Base-by-base conservation (phyloP, 2,329 filamentous ascomycete genomes). In the Fusarium odoratissimum region DNA sequence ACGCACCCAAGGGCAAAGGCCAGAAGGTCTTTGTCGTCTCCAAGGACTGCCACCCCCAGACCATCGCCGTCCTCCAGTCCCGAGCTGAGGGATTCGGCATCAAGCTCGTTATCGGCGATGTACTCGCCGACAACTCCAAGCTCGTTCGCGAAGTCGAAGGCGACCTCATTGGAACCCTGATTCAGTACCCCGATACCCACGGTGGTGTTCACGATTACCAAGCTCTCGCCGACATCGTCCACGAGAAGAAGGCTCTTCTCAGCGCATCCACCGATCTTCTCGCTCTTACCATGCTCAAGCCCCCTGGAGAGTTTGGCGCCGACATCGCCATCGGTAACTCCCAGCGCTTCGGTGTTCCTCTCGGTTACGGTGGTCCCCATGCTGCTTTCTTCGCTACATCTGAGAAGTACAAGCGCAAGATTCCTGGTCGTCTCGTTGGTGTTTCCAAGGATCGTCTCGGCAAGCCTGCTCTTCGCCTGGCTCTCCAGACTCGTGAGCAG, bases 281-380 rank as follows among this genome's bases (percentile, higher is more conserved):
- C 33, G 95, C 95, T 9, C 84, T 98, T 80, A 98, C 95, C 3
- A 84, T 97, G 28, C 88, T 98, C 52, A 95, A 93, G 64, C 93
- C 95, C 2, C 95, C 95, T 0, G 95, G 95, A 58, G 95, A 98
- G 79, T 98, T 95, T 83, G 95, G 95, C 48, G 95, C 95, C 23
- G 95, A 98, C 79, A 94, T 98, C 75, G 95, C 95, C 13, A 96
- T 98, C 80, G 95, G 95, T 75, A 97, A 91, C 79, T 91, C 95
- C 21, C 95, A 98, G 85, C 88, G 95, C 70, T 92, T 98, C 70
- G 95, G 95, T 82, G 94, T 98, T 14, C 95, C 95, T 9, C 91
- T 98, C 79, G 95, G 95, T 52, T 97, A 92, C 76, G 95, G 95
- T 78, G 95, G 95, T 31, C 95, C 95, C 23, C 95, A 98, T 79